A percentile compares a stretch with the other conserved stretches of the same genome.
phyloP scores from a whole-genome alignment of 176 grass and related monocot genomes.

The Urochloa ruziziensis region DNA sequence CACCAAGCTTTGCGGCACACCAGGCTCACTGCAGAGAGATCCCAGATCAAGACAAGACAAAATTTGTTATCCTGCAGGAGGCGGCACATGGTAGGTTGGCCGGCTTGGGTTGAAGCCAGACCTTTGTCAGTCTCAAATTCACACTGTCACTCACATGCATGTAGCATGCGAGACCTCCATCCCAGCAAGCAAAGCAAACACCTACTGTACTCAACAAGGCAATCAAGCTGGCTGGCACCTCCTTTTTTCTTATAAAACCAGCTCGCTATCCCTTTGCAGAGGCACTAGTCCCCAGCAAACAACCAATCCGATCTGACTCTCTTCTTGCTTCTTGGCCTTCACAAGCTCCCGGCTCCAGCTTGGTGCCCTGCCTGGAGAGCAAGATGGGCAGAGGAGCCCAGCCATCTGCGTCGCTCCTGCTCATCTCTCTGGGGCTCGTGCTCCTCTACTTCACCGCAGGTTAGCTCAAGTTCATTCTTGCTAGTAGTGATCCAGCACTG shows the following conservation, averaged over 20 bases:
- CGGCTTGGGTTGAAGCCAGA: constrained; percentile 31
- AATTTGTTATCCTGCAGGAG: constrained; percentile 12
- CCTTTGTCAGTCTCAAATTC: constrained; percentile 13
- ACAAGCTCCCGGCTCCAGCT: not conserved
- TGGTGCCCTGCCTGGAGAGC: not conserved
- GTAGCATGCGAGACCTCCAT: not conserved
- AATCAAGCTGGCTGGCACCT: not conserved
- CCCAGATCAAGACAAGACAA: not conserved
- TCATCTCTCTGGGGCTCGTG: constrained; percentile 49
- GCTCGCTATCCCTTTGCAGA: not conserved
- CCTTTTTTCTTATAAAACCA: not conserved
- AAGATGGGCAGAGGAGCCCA: constrained; percentile 26
- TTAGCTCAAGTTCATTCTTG: not conserved
- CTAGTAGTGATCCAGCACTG: not conserved
- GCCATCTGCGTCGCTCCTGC: constrained; percentile 34
- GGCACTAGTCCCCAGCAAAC: not conserved
- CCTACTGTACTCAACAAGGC: constrained; percentile 27
- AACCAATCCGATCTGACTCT: not conserved
- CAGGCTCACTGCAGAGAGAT: not conserved
- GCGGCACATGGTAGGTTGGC: constrained; percentile 53
- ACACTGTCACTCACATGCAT: not conserved
- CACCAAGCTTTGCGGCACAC: constrained; percentile 1
- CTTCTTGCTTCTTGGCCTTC: not conserved
- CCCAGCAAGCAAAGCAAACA: not conserved
- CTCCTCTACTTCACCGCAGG: constrained; percentile 62